Evolutionary conservation across 352 stramenopile species (phyloP), one percentile per base, ranked within the genome.

Genomic region (Phytopythium chamaehyphon): DNA sequence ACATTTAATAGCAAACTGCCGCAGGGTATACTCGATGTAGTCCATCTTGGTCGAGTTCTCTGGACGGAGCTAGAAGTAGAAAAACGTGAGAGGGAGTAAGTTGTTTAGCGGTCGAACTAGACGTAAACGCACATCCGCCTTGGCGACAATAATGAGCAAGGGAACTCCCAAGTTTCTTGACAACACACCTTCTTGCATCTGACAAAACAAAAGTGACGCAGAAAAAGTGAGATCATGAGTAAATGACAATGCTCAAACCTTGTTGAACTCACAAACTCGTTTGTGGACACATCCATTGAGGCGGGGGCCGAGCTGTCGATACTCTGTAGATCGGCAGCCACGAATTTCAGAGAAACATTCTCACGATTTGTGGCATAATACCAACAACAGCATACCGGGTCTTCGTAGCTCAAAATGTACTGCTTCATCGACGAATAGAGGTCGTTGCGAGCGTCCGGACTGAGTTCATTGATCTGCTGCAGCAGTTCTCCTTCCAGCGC

Each of bases 11-110:
- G 78, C 79, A 50, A 88, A 86, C 40, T 90, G 78, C 36, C 83
- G 83, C 31, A 93, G 64, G 6, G 71, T 81, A 49, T 79, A 92
- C 63, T 93, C 78, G 37, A 92, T 78, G 59, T 86, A 93, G 58
- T 93, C 83, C 73, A 90, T 88, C 56, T 92, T 89, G 18, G 90
- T 59, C 6, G 83, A 90, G 62, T 88, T 90, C 46, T 93, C 83
- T 7, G 73, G 73, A 24, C 78, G 74, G 44, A 87, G 51, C 79
- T 88, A 55, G 6, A 56, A 45, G 28, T 40, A 48, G 36, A 47
- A 44, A 39, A 33, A 31, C 38, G 31, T 42, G 8, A 38, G 6
- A 53, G 21, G 54, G 2, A 57, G 6, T 26, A 18, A 40, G 14
- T 26, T n/a, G n/a, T n/a, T n/a, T n/a, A n/a, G n/a, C n/a, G n/a